Percentiles rank a stretch among this genome's conserved stretches.
These are phyloP conservation scores for Citrullus colocynthis DNA, from an alignment of 306 rosid genomes.

Conservation along the genomic window DNA sequence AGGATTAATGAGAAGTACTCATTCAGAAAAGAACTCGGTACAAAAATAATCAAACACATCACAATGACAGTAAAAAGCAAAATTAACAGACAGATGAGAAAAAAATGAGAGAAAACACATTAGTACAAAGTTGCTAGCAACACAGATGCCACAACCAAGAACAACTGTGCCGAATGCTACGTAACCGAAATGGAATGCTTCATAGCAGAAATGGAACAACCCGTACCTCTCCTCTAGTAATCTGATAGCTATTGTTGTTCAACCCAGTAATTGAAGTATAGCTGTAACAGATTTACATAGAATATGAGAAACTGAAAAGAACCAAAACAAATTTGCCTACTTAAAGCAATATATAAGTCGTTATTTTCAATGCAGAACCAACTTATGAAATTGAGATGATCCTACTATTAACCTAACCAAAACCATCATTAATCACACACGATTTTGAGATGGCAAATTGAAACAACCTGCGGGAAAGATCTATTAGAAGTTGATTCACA, in stretches of 20 bases:
- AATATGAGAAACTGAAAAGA: background rate
- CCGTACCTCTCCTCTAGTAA: constrained; percentile 72
- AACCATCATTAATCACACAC: background rate
- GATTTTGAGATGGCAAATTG: background rate
- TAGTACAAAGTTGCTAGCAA: background rate
- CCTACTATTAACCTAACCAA: background rate
- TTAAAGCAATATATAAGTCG: background rate
- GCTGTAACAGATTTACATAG: constrained; percentile 23
- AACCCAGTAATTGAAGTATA: constrained; percentile 56
- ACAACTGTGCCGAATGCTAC: background rate
- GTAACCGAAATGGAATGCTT: background rate
- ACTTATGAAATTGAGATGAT: background rate
- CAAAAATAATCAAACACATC: background rate
- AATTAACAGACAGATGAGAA: background rate
- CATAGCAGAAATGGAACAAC: background rate
- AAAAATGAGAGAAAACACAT: too few species aligned
- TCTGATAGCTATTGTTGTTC: constrained; percentile 88
- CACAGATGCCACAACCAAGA: background rate
- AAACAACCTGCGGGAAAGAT: background rate
- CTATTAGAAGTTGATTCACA: background rate
- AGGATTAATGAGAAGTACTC: background rate
- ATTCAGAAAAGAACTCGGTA: background rate
- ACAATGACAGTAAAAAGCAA: background rate
- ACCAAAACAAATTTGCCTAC: background rate
- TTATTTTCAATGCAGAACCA: background rate